Base-by-base conservation (phyloP, 2,329 filamentous ascomycete species). In the Pezicula radicicola region DNA sequence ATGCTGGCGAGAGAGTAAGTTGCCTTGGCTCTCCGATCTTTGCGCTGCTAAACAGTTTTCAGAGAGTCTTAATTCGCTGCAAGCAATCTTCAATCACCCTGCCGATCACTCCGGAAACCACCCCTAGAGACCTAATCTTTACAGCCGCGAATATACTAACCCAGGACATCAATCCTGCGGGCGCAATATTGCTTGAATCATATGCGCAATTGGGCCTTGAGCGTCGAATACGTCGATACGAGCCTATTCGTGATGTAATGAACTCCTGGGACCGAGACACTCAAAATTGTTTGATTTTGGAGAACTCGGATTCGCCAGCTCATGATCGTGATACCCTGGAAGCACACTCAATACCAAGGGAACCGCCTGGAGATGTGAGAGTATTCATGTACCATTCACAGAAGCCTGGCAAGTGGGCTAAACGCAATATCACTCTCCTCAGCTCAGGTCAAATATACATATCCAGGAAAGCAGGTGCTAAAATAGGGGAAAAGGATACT, bases 231-330 rank as follows among this genome's bases (percentile, higher is more conserved):
- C 87, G 93, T 39, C 85, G 84, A 37, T 97, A 96, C 66, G 93
- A 97, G 72, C 84, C 83, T 55, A 80, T 97, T 30, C 83, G 90
- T 54, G 90, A 96, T 63, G 82, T 96, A 19, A 81, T 97, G 79
- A 95, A 96, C 67, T 95, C 91, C 0, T 97, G 93, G 93, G 89
- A 96, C 55, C 77, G 79, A 41, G 91, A 96, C 66, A 76, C 79
- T 2, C 86, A 91, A 60, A 94, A 96, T 63, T 77, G 80, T 7
- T 75, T 97, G 13, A 72, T 88, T 16, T 77, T 97, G 19, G 72
- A 86, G 50, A 77, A 85, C 13, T 75, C 79, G 2, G 78, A 84
- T 36, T 70, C 76, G 2, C 73, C 75, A 5, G 75, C 79, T n/a
- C 74, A 78, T 48, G 74, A 80, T 55, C 42, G 21, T n/a, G 67